Base-by-base conservation (phyloP, 768 basidiomycete species). In the Tylopilus plumbeoviolaceoides region DNA sequence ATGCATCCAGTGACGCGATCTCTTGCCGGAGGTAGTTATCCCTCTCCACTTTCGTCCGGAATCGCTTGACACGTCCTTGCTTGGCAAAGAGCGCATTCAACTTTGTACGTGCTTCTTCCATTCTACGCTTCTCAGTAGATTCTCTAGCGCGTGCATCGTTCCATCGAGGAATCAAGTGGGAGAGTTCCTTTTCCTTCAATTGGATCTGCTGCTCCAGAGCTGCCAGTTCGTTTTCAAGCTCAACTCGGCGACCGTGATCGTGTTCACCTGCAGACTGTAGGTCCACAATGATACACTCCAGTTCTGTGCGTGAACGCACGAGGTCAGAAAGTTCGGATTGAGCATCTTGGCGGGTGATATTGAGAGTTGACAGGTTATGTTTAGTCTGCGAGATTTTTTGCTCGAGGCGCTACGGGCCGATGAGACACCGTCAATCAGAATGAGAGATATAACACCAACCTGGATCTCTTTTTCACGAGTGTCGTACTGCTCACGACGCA, bases 271-370 rank as follows among this genome's bases (percentile, higher is more conserved):
- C 83, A 0, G 79, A 75, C 14, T 78, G 80, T 27, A 95, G 77
- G 64, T 98, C 97, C 5, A 78, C 78, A 40, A 98, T 78, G 18
- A 81, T 75, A 60, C 94, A 95, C 59, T 92, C 84, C 18, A 98
- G 74, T 63, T 97, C 91, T 2, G 94, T 95, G 21, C 86, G 81
- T 0, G 87, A 77, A 23, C 91, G 84, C 41, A 93, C 78, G 39
- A 94, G 83, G 61, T 98, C 95, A 3, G 85, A 86, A 48, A 97
- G 78, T 64, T 99, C 95, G 15, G 79, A 70, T 59, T 91, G 89
- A 3, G 84, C 79, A 47, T 94, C 91, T 56, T 84, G 77, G 17
- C 89, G 85, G 2, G 84, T 82, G 30, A 88, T 73, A 10, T 74
- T 72, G 47, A 87, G 75, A 5, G 89, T 85, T n/a, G 89, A 84